Percentiles rank a stretch among this genome's conserved stretches.
Conservation (phyloP, 208 protist species). For the Naegleria lovaniensis region DNA sequence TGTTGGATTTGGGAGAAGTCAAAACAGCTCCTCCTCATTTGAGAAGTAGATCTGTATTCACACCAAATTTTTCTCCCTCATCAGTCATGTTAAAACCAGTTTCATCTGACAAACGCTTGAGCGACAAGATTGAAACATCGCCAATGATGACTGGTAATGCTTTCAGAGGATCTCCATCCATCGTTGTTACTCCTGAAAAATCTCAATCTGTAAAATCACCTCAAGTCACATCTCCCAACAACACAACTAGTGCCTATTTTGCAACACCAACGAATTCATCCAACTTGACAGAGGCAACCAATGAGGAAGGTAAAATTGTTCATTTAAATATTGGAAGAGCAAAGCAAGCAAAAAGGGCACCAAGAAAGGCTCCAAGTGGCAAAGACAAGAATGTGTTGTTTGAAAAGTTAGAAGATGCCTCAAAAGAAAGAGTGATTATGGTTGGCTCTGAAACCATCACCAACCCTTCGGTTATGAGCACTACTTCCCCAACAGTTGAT, state of each 20-base stretch:
- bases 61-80: not conserved
- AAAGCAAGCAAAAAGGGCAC: not conserved
- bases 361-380: not conserved
- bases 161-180: not conserved
- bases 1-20: not conserved
- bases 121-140: not conserved
- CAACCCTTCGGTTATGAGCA: too few species aligned
- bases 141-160: not conserved
- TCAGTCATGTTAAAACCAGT: not conserved
- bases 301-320: not conserved
- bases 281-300: not conserved
- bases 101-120: not conserved
- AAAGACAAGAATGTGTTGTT: too few species aligned
- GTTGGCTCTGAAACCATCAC: not conserved
- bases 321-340: not conserved
- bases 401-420: not conserved
- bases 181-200: not conserved
- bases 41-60: not conserved
- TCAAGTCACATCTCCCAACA: not conserved
- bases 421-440: not conserved
- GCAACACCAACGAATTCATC: not conserved
- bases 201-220: not conserved
- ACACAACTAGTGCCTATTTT: not conserved
- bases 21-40: not conserved
- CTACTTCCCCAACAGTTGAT: too few species aligned